A percentile compares a stretch with the other conserved stretches of the same genome.
Conservation (phyloP, 768 basidiomycete genomes). For the Lentinula edodes region DNA sequence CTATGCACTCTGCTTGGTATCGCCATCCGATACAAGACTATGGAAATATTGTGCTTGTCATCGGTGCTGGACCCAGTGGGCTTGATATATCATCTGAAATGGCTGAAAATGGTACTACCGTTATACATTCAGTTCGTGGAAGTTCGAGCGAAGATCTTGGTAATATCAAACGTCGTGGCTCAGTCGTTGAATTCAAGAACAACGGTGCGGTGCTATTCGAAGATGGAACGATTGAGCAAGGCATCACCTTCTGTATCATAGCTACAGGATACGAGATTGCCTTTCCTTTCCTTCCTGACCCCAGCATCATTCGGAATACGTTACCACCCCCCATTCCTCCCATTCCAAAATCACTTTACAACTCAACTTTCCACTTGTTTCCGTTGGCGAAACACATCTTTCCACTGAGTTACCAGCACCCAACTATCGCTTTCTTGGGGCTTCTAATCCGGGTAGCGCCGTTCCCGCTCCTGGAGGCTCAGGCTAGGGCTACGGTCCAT, state of each 20-base stretch:
- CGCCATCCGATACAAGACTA: conserved; percentile 42
- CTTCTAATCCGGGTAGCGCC: conserved; percentile 57
- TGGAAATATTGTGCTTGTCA: conserved; percentile 38
- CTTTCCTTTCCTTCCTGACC: conserved; percentile 54
- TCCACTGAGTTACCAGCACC: conserved; percentile 37
- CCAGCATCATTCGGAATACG: conserved; percentile 22
- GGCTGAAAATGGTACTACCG: conserved; percentile 30
- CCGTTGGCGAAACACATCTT: conserved; percentile 70
- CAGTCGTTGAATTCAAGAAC: conserved; percentile 33
- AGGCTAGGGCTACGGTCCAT: conserved; percentile 57
- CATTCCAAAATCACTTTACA: conserved; percentile 47
- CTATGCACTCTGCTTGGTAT: conserved; percentile 66
- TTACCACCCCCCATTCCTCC: conserved; percentile 43
- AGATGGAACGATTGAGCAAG: conserved; percentile 49
- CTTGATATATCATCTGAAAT: conserved; percentile 62
- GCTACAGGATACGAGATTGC: conserved; percentile 72
- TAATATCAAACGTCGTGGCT: conserved; percentile 34
- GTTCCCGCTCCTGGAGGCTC: conserved; percentile 74
- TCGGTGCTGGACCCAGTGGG: conserved; percentile 62
- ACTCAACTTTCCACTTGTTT: conserved; percentile 62
- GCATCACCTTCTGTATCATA: conserved; percentile 59
- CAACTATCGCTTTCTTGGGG: conserved; percentile 54
- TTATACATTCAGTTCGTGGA: conserved; percentile 53
- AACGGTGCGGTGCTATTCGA: conserved; percentile 49
- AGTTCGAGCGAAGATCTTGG: conserved; percentile 24